Evolutionary conservation across 345 rosid genomes (phyloP), one percentile per base, ranked within the genome.

Genomic region (Trapa incisa): DNA sequence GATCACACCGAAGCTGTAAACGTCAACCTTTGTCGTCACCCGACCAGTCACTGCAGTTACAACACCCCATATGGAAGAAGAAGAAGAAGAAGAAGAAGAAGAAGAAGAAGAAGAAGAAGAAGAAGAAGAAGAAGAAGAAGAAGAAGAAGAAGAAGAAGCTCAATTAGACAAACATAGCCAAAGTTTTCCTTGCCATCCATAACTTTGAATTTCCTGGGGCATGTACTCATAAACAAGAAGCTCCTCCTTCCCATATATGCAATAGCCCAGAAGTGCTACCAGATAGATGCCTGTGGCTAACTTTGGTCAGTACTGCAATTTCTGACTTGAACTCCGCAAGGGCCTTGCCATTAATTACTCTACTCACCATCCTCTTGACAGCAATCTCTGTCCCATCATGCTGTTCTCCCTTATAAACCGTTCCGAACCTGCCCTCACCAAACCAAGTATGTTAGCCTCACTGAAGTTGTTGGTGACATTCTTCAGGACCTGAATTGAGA

Each of bases 351-450:
- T 68, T 64, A 47, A 89, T 77, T 22, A 87, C 82, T 39, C 89
- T 88, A 3, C 82, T 76, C 72, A 89, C 90, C 96, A 89, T 92
- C 69, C 98, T 86, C 81, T 92, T 89, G 53, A 92, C 96, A 0
- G 98, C 98, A 1, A 89, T 89, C 80, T 89, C 83, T 1, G 95
- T 92, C 45, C 92, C 98, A 63, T 92, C 96, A 37, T 85, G 94
- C 32, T 89, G 43, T 60, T 88, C 96, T 36, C 97, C 97, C 77
- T 82, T 87, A 62, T 91, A 87, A n/a, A 91, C 97, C 0, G 92
- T 87, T 12, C 97, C 97, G 7, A 91, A 91, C 22, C 97, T 96
- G 33, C 97, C 97, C 53, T 61, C 29, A 22, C 29, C 29, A 22
- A 83, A 66, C 97, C 97, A 11, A 88, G 37, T 58, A 91, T 84